phyloP scores from a whole-genome alignment of 2,329 filamentous ascomycete species.

The Dactylellina parvicollis region DNA sequence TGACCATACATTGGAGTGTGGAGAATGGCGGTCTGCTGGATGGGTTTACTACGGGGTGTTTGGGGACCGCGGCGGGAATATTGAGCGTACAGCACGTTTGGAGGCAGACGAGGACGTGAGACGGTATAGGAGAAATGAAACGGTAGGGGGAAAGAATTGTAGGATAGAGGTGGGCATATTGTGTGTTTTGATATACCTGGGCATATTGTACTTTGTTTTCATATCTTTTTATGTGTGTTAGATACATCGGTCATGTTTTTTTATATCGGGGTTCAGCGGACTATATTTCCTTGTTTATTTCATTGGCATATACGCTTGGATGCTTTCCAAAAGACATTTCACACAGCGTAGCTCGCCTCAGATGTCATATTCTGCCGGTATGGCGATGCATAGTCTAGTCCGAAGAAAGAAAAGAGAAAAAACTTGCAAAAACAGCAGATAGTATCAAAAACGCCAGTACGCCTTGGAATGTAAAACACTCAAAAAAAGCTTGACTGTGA shows the following conservation, averaged over 20 bases:
- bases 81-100: conserved; percentile 64
- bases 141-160: conserved; percentile 8
- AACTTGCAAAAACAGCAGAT: not conserved
- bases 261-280: conserved; percentile 43
- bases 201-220: conserved; percentile 12
- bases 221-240: too few species aligned
- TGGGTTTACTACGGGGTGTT: conserved; percentile 70
- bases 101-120: conserved; percentile 60
- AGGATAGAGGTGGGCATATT: conserved; percentile 21
- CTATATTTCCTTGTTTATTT: conserved; percentile 15
- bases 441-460: not conserved
- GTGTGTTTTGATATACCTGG: conserved; percentile 17
- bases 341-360: too few species aligned
- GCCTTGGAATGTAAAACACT: not conserved
- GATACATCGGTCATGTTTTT: conserved; percentile 1
- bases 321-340: conserved; percentile 6
- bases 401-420: too few species aligned
- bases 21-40: conserved; percentile 71
- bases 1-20: conserved; percentile 82
- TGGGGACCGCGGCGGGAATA: conserved; percentile 66
- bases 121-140: not conserved
- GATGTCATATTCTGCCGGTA: too few species aligned
- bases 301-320: conserved; percentile 6
- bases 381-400: too few species aligned
- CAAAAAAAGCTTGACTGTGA: not conserved